phyloP scores from a whole-genome alignment of 371 early-diverging fungal genomes.

The Mucor saturninus region DNA sequence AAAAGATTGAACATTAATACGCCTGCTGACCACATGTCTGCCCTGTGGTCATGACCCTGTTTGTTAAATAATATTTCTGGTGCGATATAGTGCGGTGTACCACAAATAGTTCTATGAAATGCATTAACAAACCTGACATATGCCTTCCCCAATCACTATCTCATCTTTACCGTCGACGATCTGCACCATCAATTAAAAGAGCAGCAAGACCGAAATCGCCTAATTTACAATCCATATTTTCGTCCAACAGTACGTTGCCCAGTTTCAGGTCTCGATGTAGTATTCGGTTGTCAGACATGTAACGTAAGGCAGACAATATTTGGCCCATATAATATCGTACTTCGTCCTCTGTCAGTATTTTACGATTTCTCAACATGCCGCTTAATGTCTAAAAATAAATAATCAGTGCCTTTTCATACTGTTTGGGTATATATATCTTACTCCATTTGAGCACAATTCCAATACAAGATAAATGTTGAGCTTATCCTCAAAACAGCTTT shows the following conservation, averaged over 20 bases:
- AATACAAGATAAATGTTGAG: constrained; percentile 92
- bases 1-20: constrained; percentile 93
- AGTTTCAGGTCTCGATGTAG: constrained; percentile 99
- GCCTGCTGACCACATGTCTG: constrained; percentile 98
- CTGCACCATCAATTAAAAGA: constrained; percentile 68
- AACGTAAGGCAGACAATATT: constrained; percentile 82
- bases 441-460: constrained; percentile 93
- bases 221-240: constrained; percentile 87
- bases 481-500: constrained; percentile 87
- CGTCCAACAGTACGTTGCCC: constrained; percentile 92
- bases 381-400: constrained; percentile 67
- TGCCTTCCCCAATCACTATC: no score
- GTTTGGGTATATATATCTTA: constrained; percentile 25
- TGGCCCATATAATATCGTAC: constrained; percentile 87
- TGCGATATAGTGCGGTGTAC: constrained; percentile 98
- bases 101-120: constrained; percentile 42
- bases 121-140: no score
- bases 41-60: constrained; percentile 89
- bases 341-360: constrained; percentile 90
- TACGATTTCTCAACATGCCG: constrained; percentile 73
- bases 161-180: constrained; percentile 82
- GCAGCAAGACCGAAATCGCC: constrained; percentile 99
- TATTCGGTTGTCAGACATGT: constrained; percentile 84
- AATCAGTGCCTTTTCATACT: no score
- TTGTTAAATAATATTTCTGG: constrained; percentile 92